phyloP scores from a whole-genome alignment of 108 stramenopile genomes.

The Cyclotella atomus region DNA sequence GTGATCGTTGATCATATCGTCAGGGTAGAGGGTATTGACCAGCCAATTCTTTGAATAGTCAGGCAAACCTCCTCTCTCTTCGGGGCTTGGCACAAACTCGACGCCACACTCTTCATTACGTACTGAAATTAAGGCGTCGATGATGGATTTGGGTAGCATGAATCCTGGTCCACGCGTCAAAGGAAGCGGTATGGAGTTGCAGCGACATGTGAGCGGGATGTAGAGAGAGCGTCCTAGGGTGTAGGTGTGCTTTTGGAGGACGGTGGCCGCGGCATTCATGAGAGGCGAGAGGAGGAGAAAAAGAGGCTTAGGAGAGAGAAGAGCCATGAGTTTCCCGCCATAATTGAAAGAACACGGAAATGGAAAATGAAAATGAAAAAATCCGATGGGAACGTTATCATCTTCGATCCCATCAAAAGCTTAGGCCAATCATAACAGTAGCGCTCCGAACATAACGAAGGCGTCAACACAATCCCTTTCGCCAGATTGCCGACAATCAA shows the following conservation, averaged over 20 bases:
- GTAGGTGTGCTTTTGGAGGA: constrained; percentile 60
- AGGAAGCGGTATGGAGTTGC: constrained; percentile 66
- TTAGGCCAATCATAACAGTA: too few species aligned
- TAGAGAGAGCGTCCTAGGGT: constrained; percentile 67
- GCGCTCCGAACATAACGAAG: too few species aligned
- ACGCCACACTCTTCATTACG: constrained; percentile 53
- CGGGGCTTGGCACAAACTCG: constrained; percentile 3
- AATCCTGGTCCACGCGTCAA: constrained; percentile 71
- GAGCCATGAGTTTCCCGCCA: too few species aligned
- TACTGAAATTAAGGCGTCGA: constrained; percentile 55
- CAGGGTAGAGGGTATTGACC: not conserved
- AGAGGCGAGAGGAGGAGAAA: too few species aligned
- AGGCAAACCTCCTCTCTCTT: constrained; percentile 14
- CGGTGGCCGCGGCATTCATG: constrained; percentile 14
- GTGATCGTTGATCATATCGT: not conserved
- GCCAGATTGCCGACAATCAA: too few species aligned
- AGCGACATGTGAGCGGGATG: constrained; percentile 71
- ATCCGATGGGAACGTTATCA: too few species aligned
- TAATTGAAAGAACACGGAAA: too few species aligned
- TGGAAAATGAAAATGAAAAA: too few species aligned
- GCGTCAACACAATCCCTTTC: too few species aligned
- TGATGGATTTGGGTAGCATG: constrained; percentile 50
- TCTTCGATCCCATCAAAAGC: too few species aligned
- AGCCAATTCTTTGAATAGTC: not conserved
- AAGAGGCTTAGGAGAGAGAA: too few species aligned